Conservation (phyloP, 352 stramenopile genomes). For the Phytophthora vignae region DNA sequence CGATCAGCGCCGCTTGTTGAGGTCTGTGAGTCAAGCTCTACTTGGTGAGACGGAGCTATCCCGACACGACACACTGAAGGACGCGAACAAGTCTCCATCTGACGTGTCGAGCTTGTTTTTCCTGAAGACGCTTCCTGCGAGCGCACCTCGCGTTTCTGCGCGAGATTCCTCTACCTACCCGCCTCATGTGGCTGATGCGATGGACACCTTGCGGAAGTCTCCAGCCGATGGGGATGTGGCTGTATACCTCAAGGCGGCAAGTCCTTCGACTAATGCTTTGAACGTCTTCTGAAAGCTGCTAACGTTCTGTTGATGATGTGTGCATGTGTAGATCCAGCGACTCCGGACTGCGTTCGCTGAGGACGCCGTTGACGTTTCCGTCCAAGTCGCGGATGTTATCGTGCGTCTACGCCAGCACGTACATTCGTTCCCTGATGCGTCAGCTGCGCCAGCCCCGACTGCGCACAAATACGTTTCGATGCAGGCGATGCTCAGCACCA, state of each 20-base stretch:
- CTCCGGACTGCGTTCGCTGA: conserved; percentile 25
- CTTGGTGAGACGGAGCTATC: conserved; percentile 12
- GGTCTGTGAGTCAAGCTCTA: conserved; percentile 19
- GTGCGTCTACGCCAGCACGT: conserved; percentile 50
- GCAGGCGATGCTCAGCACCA: conserved; percentile 53
- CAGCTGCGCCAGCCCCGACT: conserved; percentile 16
- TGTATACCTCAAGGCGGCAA: conserved; percentile 47
- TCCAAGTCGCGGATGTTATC: conserved; percentile 37
- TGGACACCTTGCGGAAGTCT: conserved; percentile 22
- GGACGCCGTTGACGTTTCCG: conserved; percentile 30
- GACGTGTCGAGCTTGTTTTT: conserved; percentile 32
- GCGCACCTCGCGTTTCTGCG: neutral
- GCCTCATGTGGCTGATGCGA: conserved; percentile 8
- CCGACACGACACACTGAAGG: neutral
- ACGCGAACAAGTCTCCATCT: neutral
- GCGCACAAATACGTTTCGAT: conserved; percentile 51
- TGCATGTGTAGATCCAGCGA: conserved; percentile 39
- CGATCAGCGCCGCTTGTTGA: conserved; percentile 14
- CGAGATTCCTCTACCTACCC: neutral
- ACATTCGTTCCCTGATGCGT: conserved; percentile 36
- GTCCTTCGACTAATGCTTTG: neutral
- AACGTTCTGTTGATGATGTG: neutral
- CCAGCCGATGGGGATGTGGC: conserved; percentile 27
- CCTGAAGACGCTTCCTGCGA: conserved; percentile 1
- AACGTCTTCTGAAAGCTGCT: neutral